phyloP scores from a whole-genome alignment of 495 filamentous ascomycete species.

The Penicillium daleae region DNA sequence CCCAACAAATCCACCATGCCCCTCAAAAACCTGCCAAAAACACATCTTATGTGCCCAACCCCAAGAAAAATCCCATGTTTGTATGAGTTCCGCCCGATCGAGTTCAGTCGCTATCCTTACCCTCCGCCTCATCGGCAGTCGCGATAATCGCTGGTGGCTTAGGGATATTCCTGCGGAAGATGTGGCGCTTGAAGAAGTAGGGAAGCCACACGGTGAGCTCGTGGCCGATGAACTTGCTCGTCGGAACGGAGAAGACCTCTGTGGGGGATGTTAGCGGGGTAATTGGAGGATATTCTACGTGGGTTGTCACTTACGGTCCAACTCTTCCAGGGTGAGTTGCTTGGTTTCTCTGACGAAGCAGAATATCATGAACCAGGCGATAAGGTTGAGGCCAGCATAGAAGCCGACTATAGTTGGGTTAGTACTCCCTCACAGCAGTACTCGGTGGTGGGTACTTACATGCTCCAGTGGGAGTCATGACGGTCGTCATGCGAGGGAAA shows the following conservation, averaged over 20 bases:
- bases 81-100: background rate
- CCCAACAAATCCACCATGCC: too few species aligned
- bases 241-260: conserved; percentile 54
- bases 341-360: conserved; percentile 56
- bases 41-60: background rate
- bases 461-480: conserved; percentile 53
- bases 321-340: conserved; percentile 43
- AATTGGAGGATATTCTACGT: too few species aligned
- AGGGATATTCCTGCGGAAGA: conserved; percentile 44
- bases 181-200: conserved; percentile 47
- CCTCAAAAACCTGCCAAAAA: background rate
- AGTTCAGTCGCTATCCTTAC: background rate
- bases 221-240: conserved; percentile 42
- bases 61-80: background rate
- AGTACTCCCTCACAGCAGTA: background rate
- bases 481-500: conserved; percentile 50
- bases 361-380: conserved; percentile 55
- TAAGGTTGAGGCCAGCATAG: conserved; percentile 56
- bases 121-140: conserved; percentile 23
- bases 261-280: conserved; percentile 21
- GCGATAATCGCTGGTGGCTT: conserved; percentile 42
- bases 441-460: conserved; percentile 33
- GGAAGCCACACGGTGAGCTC: conserved; percentile 49
- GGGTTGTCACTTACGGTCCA: conserved; percentile 34
- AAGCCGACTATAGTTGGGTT: conserved; percentile 37